Base-by-base conservation (phyloP, 192 early-diverging fungal species). In the Coemansia sp. region DNA sequence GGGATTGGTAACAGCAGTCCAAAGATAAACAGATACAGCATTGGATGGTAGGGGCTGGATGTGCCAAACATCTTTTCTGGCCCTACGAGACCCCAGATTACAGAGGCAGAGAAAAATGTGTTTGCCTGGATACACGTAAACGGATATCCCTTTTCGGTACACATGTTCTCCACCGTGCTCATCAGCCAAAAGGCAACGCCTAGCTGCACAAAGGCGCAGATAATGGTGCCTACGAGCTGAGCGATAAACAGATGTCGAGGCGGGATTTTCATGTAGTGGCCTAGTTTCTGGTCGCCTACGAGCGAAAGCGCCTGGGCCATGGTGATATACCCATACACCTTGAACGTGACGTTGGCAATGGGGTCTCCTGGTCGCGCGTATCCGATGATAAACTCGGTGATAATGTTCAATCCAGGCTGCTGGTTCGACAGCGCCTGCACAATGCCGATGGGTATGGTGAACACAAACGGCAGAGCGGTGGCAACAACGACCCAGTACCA, bases 381-480 rank as follows among this genome's bases (percentile, higher is more conserved):
- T 55, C 94, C 94, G 48, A 87, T 89, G 54, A 94, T 86, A 61
- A 93, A 89, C 83, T 96, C 92, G 51, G 90, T 91, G 49, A 94
- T 83, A 42, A 96, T 85, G 71, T 96, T 94, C 34, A 94, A 80
- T 30, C 89, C 88, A 2, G 92, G 85, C 54, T 85, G 83, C 63
- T 85, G 83, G 70, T 94, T 94, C 30, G 92, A 88, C 33, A 95
- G 80, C 14, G 89, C 90, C 48, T 83, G 79, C 55, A 96, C 84
- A 20, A 94, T 89, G 68, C 93, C 95, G 36, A 96, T 86, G 6
- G 93, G 93, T 6, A 94, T 77, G 22, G 87, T 85, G 57, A 90
- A 91, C 7, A 94, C 64, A 12, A 85, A 56, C 20, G 88, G 77
- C 17, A 91, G 70, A 7, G 63, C 69, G 12, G 89, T 73, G 31